Percentiles rank a stretch among this genome's conserved stretches.
These are phyloP conservation scores for Calonectria naviculata DNA, from an alignment of 2,329 filamentous ascomycete genomes.

Conservation along the genomic window DNA sequence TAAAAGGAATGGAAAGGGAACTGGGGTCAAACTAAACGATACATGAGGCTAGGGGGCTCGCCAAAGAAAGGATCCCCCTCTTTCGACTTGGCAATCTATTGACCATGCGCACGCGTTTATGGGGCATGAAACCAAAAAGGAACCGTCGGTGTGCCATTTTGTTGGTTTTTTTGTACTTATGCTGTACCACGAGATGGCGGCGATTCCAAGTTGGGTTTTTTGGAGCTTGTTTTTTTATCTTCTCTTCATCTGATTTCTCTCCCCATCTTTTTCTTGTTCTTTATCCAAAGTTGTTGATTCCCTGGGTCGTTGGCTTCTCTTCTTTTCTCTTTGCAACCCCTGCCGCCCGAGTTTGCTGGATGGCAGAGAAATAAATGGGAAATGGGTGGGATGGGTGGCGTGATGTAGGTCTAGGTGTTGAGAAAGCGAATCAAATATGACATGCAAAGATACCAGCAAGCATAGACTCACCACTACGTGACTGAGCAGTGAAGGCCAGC, in stretches of 20 bases:
- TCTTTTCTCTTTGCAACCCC: constrained; percentile 4
- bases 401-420: constrained; percentile 7
- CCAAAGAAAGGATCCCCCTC: not conserved
- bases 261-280: constrained; percentile 25
- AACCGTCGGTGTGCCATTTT: constrained; percentile 32
- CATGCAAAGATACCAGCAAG: not conserved
- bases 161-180: constrained; percentile 40
- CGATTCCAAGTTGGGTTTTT: constrained; percentile 37
- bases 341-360: constrained; percentile 1
- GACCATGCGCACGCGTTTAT: constrained; percentile 44
- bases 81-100: constrained; percentile 20
- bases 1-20: not conserved
- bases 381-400: not conserved
- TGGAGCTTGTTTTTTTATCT: constrained; percentile 20
- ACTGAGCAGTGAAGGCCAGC: not conserved
- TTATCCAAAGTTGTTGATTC: constrained; percentile 2
- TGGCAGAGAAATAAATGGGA: constrained; percentile 9
- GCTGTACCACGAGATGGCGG: constrained; percentile 39
- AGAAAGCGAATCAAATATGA: constrained; percentile 12
- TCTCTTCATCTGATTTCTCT: constrained; percentile 12
- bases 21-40: not conserved
- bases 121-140: constrained; percentile 43
- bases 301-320: constrained; percentile 4
- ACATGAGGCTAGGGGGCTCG: not conserved
- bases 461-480: not conserved